These are phyloP conservation scores for Syzygium grande DNA, from an alignment of 345 rosid genomes.

Conservation along the genomic window DNA sequence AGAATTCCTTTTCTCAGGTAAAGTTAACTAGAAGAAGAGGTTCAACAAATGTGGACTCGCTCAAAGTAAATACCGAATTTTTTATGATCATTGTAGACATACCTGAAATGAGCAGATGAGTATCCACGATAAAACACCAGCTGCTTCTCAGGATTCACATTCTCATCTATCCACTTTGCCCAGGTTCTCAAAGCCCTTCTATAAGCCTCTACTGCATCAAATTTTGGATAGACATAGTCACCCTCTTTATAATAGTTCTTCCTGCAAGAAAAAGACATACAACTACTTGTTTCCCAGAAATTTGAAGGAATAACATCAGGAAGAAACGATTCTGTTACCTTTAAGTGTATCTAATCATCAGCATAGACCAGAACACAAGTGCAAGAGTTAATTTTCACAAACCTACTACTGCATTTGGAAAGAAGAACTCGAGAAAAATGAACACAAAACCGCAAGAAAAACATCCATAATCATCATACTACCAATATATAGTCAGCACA, in stretches of 20 bases:
- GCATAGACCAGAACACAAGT: background rate
- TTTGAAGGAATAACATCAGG: background rate
- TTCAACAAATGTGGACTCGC: background rate
- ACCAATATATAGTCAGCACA: background rate
- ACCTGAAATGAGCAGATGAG: slow-evolving; percentile 96
- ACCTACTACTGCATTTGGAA: background rate
- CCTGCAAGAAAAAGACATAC: slow-evolving; percentile 36
- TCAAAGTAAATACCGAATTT: background rate
- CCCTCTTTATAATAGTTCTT: slow-evolving; percentile 92
- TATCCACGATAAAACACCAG: slow-evolving; percentile 88
- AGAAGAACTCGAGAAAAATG: background rate
- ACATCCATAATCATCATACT: background rate
- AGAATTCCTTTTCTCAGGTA: background rate
- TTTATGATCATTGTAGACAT: background rate
- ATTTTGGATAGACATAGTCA: slow-evolving; percentile 62
- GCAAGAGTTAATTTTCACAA: background rate
- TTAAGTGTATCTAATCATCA: background rate
- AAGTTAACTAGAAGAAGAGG: background rate
- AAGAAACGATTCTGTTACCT: background rate
- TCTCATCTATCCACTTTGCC: slow-evolving; percentile 74
- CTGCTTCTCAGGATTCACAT: slow-evolving; percentile 46
- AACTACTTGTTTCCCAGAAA: background rate
- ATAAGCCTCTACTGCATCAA: slow-evolving; percentile 83
- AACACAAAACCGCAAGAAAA: background rate
- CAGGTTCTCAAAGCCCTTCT: slow-evolving; percentile 77